Evolutionary conservation across 495 filamentous ascomycete species (phyloP).

Genomic region (Penicillium canariense): DNA sequence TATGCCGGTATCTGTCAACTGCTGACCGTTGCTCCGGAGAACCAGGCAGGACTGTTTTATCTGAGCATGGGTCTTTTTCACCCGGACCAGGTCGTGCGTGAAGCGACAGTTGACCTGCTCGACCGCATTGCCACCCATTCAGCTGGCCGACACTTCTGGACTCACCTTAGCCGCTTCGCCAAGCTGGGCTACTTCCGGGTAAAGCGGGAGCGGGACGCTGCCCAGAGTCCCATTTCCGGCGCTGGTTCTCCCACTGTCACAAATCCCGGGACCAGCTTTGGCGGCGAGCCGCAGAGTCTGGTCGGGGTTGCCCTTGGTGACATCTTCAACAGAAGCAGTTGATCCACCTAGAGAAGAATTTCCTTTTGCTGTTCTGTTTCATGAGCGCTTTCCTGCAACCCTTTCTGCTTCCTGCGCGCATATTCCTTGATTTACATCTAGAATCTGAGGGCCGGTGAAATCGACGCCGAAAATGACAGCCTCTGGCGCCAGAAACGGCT

Average conservation of each 20-base stretch:
- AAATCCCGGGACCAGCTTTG: conserved; percentile 23
- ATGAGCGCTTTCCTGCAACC: background rate
- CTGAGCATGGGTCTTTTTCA: conserved; percentile 92
- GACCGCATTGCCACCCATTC: conserved; percentile 82
- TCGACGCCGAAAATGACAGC: no score
- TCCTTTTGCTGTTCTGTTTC: background rate
- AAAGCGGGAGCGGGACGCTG: conserved; percentile 59
- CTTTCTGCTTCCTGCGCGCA: background rate
- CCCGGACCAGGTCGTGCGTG: conserved; percentile 72
- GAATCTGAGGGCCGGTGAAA: no score
- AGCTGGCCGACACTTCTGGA: conserved; percentile 92
- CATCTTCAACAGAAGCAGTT: conserved; percentile 21
- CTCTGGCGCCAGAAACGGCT: no score
- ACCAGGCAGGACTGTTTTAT: conserved; percentile 87
- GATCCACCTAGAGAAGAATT: background rate
- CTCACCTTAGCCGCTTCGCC: conserved; percentile 77
- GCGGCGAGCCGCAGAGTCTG: conserved; percentile 37
- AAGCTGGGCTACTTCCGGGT: conserved; percentile 75
- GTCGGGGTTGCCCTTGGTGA: conserved; percentile 41
- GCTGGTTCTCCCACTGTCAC: conserved; percentile 9
- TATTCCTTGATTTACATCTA: no score
- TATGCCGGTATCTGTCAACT: conserved; percentile 90
- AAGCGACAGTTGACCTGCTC: conserved; percentile 74
- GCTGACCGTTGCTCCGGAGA: conserved; percentile 81
- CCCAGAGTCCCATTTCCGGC: conserved; percentile 25